Base-by-base conservation (phyloP, 768 basidiomycete species). In the Lactarius sanguifluus region DNA sequence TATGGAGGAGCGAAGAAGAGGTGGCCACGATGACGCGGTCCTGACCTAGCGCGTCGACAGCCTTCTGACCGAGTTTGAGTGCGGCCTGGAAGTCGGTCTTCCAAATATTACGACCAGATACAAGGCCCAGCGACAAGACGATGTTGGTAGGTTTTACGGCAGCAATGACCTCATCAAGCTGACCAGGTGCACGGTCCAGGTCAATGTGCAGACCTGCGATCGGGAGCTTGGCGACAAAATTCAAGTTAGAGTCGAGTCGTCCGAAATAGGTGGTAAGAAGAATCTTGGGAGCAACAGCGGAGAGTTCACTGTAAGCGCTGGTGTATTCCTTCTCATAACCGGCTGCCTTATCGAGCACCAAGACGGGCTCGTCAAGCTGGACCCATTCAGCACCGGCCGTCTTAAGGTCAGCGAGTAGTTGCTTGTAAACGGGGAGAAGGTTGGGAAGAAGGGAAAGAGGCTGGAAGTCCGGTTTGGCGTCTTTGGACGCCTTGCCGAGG, bases 101-200 rank as follows among this genome's bases (percentile, higher is more conserved):
- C 97, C 97, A 99, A 82, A 99, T 93, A 85, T 98, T 98, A 76
- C 97, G 94, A 62, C 97, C 97, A 55, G 97, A 98, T 70, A 99
- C 92, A 68, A 98, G 77, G 79, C 97, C 97, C 69, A 98, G 88
- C 47, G 97, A 98, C 61, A 99, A 85, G 70, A 89, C 75, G 69
- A 94, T 84, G 74, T 78, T 79, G 71, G 94, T 96, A 69, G 84
- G 76, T 83, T 95, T 97, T 78, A 98, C 76, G 64, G 94, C 94
- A 54, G 82, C 83, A 69, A 96, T 69, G 69, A 94, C 91, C 56
- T 83, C 82, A 59, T 91, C 89, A 70, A 99, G 88, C 79, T 99
- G 97, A 62, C 78, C 84, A 38, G 96, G 90, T 64, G 93, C 96
- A 77, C 96, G 94, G 81, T 91, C 89, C 71, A 98, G 87, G 77